A percentile compares a stretch with the other conserved stretches of the same genome.
These are phyloP conservation scores for Myxozyma sirexii DNA, from an alignment of 805 yeast genomes.

Conservation along the genomic window DNA sequence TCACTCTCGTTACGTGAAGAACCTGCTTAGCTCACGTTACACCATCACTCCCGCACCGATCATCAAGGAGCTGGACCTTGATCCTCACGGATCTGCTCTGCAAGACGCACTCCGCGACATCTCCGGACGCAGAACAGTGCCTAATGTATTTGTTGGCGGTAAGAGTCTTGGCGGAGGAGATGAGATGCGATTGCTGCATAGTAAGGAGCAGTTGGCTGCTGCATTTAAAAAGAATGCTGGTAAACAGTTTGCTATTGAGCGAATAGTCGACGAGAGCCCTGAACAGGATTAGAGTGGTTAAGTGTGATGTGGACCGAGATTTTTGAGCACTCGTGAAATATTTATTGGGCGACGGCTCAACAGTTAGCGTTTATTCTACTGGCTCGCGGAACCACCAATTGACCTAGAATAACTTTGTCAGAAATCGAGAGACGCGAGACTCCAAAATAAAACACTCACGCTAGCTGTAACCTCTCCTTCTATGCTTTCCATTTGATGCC, in stretches of 20 bases:
- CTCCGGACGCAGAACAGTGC: constrained; percentile 86
- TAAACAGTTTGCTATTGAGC: not conserved
- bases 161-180: constrained; percentile 86
- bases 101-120: constrained; percentile 68
- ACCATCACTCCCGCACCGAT: constrained; percentile 70
- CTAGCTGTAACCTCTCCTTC: constrained; percentile 25
- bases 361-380: no score
- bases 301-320: not conserved
- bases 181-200: constrained; percentile 69
- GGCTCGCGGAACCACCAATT: constrained; percentile 35
- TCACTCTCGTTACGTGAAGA: constrained; percentile 70
- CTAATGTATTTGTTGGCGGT: constrained; percentile 78
- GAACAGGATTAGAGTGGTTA: no score
- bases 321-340: no score
- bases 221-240: constrained; percentile 24
- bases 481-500: constrained; percentile 31
- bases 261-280: not conserved
- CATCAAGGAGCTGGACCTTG: constrained; percentile 81
- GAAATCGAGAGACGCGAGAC: not conserved
- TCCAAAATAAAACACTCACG: constrained; percentile 6
- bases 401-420: constrained; percentile 14
- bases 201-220: constrained; percentile 52
- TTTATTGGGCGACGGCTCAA: no score
- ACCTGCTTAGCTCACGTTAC: constrained; percentile 63
- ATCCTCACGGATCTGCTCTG: constrained; percentile 70